Evolutionary conservation across 2,329 filamentous ascomycete species (phyloP).

Genomic region (Eutypella sp.): DNA sequence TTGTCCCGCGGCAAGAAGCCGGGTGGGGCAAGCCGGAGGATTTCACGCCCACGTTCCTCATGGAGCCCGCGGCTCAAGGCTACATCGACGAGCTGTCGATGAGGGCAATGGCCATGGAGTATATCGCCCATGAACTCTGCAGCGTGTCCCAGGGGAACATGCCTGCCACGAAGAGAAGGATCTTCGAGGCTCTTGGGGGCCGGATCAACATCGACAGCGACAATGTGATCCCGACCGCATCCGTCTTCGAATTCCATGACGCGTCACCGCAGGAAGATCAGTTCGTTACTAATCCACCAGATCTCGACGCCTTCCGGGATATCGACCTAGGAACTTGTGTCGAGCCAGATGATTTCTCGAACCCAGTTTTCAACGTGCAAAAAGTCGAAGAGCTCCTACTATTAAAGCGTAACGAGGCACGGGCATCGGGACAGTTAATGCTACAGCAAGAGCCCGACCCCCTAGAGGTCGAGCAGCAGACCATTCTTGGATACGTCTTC

Average conservation of each 20-base stretch:
- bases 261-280: conserved; percentile 59
- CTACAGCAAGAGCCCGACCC: conserved; percentile 42
- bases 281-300: conserved; percentile 48
- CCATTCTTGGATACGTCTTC: conserved; percentile 56
- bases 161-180: conserved; percentile 63
- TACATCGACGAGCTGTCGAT: conserved; percentile 74
- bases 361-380: conserved; percentile 60
- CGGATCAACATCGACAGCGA: conserved; percentile 63
- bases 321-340: conserved; percentile 64
- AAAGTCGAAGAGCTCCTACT: conserved; percentile 70
- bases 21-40: conserved; percentile 59
- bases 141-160: conserved; percentile 66
- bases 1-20: conserved; percentile 63
- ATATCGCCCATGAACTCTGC: conserved; percentile 79
- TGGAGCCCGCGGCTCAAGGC: conserved; percentile 60
- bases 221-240: conserved; percentile 62
- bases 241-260: conserved; percentile 89
- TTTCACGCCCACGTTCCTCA: conserved; percentile 34
- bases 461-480: conserved; percentile 54
- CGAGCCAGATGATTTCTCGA: conserved; percentile 53
- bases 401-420: conserved; percentile 60
- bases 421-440: conserved; percentile 43
- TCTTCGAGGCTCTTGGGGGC: conserved; percentile 73
- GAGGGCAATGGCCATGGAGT: conserved; percentile 75
- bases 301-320: conserved; percentile 56